Percentiles rank a stretch among this genome's conserved stretches.
Conservation (phyloP, 129 eudicot genomes). For the Daucus carota region DH1_v3.0 NC_030389.2:32111501-32112000, state of each 20-base stretch:
- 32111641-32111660: constrained; percentile 35
- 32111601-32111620: neutral
- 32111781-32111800: constrained; percentile 27
- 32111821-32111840: constrained; percentile 24
- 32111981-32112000: constrained; percentile 25
- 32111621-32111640: neutral
- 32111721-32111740: constrained; percentile 22
- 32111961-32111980: constrained; percentile 19
- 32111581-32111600: constrained; percentile 18
- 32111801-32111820: constrained; percentile 29
- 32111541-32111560: constrained; percentile 19
- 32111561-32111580: constrained; percentile 26
- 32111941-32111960: constrained; percentile 28
- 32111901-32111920: constrained; percentile 36
- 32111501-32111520: neutral
- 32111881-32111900: constrained; percentile 41
- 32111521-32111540: neutral
- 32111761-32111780: too few relatives aligned
- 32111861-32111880: constrained; percentile 33
- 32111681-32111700: constrained; percentile 26
- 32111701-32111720: constrained; percentile 12
- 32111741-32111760: too few relatives aligned
- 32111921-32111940: constrained; percentile 18
- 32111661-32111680: constrained; percentile 49
- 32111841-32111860: constrained; percentile 16